Evolutionary conservation across 345 rosid species (phyloP).

Genomic region (Lepidium aucheri): DNA sequence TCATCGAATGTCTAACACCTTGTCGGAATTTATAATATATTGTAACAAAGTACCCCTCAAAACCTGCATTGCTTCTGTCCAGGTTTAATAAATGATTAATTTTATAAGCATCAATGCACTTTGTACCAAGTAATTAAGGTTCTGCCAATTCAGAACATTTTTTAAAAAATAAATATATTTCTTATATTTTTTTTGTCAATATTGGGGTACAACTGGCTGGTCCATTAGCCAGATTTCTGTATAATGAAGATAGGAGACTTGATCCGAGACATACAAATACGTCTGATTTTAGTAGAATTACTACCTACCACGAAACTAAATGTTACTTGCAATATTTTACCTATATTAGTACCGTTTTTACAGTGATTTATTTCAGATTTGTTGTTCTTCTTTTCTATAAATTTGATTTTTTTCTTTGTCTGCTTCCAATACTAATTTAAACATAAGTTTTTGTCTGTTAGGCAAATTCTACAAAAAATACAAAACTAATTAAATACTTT

Average conservation of each 20-base stretch:
- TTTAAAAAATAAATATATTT: too few relatives aligned
- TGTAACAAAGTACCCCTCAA: background rate
- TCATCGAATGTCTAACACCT: slow-evolving; percentile 28
- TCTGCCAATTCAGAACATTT: background rate
- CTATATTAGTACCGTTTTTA: too few relatives aligned
- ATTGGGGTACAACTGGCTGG: too few relatives aligned
- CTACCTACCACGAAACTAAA: too few relatives aligned
- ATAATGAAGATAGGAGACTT: too few relatives aligned
- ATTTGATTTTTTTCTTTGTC: background rate
- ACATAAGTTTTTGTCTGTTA: background rate
- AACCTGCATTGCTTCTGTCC: slow-evolving; percentile 17
- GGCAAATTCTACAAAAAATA: background rate
- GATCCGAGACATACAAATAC: too few relatives aligned
- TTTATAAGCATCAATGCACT: background rate
- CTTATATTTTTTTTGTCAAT: background rate
- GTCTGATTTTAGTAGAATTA: too few relatives aligned
- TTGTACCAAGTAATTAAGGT: background rate
- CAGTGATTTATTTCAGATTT: background rate
- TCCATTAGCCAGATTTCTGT: too few relatives aligned
- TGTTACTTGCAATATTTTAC: too few relatives aligned
- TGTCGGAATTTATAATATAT: slow-evolving; percentile 12
- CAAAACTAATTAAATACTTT: too few relatives aligned
- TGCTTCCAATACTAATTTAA: background rate
- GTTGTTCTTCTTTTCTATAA: too few relatives aligned
- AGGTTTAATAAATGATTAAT: background rate